Percentiles rank a stretch among this genome's conserved stretches.
These are phyloP conservation scores for Ganoderma meredithae DNA, from an alignment of 1,284 basidiomycete genomes.

Conservation along the genomic window DNA sequence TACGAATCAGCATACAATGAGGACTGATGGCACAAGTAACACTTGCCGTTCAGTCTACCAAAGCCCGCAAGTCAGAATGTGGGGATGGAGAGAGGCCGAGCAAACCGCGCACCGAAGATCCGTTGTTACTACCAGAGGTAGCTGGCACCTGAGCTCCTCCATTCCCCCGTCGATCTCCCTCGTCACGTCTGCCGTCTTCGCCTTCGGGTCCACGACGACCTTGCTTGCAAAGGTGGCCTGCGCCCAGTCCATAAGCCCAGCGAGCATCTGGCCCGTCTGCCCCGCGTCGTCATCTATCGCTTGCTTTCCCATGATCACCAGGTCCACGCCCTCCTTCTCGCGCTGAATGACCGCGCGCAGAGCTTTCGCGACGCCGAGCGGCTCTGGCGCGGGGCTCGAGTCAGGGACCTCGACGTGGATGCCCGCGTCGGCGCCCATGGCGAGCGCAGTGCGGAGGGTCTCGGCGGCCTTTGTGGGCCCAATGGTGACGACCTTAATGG, in stretches of 20 bases:
- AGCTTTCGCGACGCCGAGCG: conserved; percentile 87
- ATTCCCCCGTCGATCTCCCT: conserved; percentile 96
- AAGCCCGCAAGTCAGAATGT: conserved; percentile 1
- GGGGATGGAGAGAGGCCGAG: not conserved
- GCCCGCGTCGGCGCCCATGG: conserved; percentile 96
- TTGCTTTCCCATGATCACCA: conserved; percentile 98
- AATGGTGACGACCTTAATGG: conserved; percentile 92
- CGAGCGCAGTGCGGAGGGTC: conserved; percentile 93
- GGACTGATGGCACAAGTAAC: no score
- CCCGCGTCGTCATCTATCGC: conserved; percentile 97
- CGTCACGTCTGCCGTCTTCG: conserved; percentile 78
- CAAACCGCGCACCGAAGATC: conserved; percentile 79
- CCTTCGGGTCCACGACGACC: conserved; percentile 77
- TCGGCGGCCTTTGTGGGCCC: conserved; percentile 92
- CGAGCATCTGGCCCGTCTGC: conserved; percentile 98
- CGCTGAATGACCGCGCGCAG: conserved; percentile 82
- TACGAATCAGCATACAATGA: not conserved
- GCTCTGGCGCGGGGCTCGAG: conserved; percentile 76
- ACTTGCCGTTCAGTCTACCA: conserved; percentile 64
- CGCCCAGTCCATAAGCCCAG: conserved; percentile 91
- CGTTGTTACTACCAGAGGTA: conserved; percentile 93
- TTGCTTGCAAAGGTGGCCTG: conserved; percentile 97
- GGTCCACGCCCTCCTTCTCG: conserved; percentile 74
- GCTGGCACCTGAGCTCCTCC: conserved; percentile 81
- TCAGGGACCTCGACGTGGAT: conserved; percentile 93